phyloP scores from a whole-genome alignment of 2,329 filamentous ascomycete species.

The Juglanconis juglandina region DNA sequence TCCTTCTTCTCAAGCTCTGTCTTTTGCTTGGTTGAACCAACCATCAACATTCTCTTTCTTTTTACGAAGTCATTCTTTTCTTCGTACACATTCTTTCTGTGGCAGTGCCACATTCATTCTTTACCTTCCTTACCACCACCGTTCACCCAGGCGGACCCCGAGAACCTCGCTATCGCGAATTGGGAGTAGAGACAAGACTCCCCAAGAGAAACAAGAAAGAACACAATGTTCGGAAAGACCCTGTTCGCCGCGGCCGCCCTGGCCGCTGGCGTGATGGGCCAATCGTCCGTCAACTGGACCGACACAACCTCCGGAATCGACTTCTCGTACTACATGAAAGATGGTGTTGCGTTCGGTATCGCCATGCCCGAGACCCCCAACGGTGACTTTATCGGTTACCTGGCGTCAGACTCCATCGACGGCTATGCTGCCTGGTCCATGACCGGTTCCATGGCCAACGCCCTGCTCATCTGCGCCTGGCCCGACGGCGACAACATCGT shows the following conservation, averaged over 20 bases:
- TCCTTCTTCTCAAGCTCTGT: constrained; percentile 7
- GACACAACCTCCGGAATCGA: constrained; percentile 13
- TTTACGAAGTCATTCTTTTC: constrained; percentile 16
- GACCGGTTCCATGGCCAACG: constrained; percentile 40
- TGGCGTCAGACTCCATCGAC: constrained; percentile 39
- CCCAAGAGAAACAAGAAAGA: neutral
- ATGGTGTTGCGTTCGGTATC: constrained; percentile 39
- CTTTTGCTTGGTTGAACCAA: constrained; percentile 19
- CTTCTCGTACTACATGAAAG: constrained; percentile 17
- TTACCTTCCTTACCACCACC: neutral
- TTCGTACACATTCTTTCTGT: constrained; percentile 18
- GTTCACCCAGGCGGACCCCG: constrained; percentile 8
- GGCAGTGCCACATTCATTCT: constrained; percentile 17
- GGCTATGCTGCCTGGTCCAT: constrained; percentile 48
- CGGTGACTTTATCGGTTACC: constrained; percentile 53
- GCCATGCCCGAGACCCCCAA: constrained; percentile 45
- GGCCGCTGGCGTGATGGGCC: constrained; percentile 14
- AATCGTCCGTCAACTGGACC: constrained; percentile 12
- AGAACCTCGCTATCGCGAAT: neutral
- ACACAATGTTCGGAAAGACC: constrained; percentile 4
- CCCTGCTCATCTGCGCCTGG: constrained; percentile 44
- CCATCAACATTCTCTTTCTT: constrained; percentile 10
- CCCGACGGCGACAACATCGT: constrained; percentile 36
- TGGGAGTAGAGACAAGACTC: neutral
- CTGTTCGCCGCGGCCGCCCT: constrained; percentile 15